Base-by-base conservation (phyloP, 2,329 filamentous ascomycete species). In the Claviceps pusilla region DNA sequence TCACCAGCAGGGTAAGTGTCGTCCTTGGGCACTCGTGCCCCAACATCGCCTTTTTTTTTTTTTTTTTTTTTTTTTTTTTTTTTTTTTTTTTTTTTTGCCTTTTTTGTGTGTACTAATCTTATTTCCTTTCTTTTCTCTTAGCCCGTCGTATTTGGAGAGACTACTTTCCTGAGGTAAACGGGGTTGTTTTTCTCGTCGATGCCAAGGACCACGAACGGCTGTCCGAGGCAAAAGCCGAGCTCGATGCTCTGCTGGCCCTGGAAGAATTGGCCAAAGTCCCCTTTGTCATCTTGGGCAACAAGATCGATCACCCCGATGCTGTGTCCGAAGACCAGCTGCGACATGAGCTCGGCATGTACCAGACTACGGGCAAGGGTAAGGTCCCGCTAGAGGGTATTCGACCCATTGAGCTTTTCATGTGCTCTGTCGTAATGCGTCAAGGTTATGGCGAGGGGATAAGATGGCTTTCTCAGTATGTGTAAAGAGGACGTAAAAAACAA, bases 381-480 rank as follows among this genome's bases (percentile, higher is more conserved):
- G 84, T 94, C 58, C 87, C 86, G 59, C 77, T 93, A 61, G 90
- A 95, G 76, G 89, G 89, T 39, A 95, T 95, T 71, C 79, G 90
- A 63, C 89, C 90, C 29, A 91, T 98, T 66, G 93, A 98, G 79
- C 82, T 97, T 59, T 97, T 97, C 73, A 95, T 98, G 93, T 97
- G 90, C 80, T 95, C 88, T 64, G 90, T 97, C 62, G 91, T 97
- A 59, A 95, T 96, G 89, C 82, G 91, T 71, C 91, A 97, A 77
- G 93, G 87, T 61, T 95, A 95, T 70, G 88, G 88, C 54, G 89
- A 95, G 64, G 89, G 80, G 64, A 91, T 95, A 72, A 82, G 88
- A 74, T 95, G 89, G 89, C 72, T 95, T 72, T 88, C 87, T 55
- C 89, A 94, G 77, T 95, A 94, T 67, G 87, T 94, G 68, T 94